A percentile compares a stretch with the other conserved stretches of the same genome.
Conservation (phyloP, 352 stramenopile species). For the Phytophthora lateralis region DNA sequence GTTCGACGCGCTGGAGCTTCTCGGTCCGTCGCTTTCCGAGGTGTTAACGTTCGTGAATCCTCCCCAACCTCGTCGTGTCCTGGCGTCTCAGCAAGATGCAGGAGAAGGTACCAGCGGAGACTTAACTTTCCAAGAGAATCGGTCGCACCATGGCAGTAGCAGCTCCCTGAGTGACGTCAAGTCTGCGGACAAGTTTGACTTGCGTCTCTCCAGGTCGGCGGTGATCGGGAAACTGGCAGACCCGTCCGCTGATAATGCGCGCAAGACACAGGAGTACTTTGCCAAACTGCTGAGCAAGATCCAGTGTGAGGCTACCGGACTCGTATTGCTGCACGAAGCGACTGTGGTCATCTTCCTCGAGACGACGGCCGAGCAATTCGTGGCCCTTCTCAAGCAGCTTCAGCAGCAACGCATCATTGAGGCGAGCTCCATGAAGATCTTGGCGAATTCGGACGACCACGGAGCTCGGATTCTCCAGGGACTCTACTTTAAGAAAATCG, state of each 20-base stretch:
- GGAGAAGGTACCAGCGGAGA: slow-evolving; percentile 32
- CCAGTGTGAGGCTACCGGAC: slow-evolving; percentile 57
- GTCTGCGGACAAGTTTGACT: slow-evolving; percentile 39
- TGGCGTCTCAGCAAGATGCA: slow-evolving; percentile 31
- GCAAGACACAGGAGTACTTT: slow-evolving; percentile 72
- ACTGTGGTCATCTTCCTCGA: slow-evolving; percentile 65
- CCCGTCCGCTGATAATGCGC: slow-evolving; percentile 47
- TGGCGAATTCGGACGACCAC: slow-evolving; percentile 71
- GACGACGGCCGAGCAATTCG: slow-evolving; percentile 61
- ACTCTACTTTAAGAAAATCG: slow-evolving; percentile 71
- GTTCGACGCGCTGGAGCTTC: slow-evolving; percentile 52
- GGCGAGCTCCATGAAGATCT: slow-evolving; percentile 46
- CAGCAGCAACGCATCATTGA: slow-evolving; percentile 47
- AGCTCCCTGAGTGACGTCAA: slow-evolving; percentile 8
- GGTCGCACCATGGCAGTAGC: slow-evolving; percentile 14
- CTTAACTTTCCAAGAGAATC: slow-evolving; percentile 9
- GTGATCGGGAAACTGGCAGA: slow-evolving; percentile 50
- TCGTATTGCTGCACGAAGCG: slow-evolving; percentile 61
- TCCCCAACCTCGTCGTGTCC: slow-evolving; percentile 32
- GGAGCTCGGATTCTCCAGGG: slow-evolving; percentile 55
- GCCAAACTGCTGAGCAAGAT: slow-evolving; percentile 58
- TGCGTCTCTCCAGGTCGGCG: slow-evolving; percentile 52
- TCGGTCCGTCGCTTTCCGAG: slow-evolving; percentile 58
- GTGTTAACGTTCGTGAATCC: slow-evolving; percentile 51
- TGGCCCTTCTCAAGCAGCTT: slow-evolving; percentile 49